These are phyloP conservation scores for Mycena venus DNA, from an alignment of 768 basidiomycete genomes.

Conservation along the genomic window DNA sequence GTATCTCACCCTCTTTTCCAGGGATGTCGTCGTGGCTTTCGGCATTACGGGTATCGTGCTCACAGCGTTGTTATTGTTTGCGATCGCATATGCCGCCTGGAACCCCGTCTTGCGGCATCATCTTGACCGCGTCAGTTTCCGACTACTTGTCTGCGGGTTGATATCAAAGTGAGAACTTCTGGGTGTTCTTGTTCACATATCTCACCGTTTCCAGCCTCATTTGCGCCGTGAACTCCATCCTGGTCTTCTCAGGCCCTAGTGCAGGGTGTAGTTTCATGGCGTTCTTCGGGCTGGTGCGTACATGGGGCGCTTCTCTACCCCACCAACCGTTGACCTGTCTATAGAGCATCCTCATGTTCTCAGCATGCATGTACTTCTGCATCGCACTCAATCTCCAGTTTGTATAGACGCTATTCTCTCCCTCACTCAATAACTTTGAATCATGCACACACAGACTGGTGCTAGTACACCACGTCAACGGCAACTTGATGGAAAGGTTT, in stretches of 20 bases:
- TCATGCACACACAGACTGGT: background rate
- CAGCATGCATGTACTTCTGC: constrained; percentile 17
- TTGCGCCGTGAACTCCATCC: constrained; percentile 12
- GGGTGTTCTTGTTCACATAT: background rate
- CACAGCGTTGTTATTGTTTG: background rate
- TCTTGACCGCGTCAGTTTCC: constrained; percentile 10
- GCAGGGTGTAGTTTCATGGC: constrained; percentile 12
- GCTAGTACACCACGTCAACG: constrained; percentile 6
- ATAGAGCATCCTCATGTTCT: constrained; percentile 15
- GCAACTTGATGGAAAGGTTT: constrained; percentile 9
- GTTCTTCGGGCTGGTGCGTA: constrained; percentile 8
- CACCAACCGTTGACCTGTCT: background rate
- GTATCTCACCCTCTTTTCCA: background rate
- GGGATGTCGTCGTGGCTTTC: background rate
- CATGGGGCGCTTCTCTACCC: background rate
- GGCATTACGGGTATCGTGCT: background rate
- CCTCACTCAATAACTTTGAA: background rate
- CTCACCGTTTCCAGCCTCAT: constrained; percentile 8
- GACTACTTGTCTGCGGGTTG: constrained; percentile 4
- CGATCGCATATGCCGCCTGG: background rate
- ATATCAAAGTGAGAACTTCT: constrained; percentile 9
- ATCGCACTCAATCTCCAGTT: constrained; percentile 7
- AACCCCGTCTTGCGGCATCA: constrained; percentile 6
- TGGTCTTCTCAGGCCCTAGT: background rate
- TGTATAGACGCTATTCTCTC: background rate